Conservation (phyloP, 345 rosid genomes). For the Aethionema arabicum region DNA sequence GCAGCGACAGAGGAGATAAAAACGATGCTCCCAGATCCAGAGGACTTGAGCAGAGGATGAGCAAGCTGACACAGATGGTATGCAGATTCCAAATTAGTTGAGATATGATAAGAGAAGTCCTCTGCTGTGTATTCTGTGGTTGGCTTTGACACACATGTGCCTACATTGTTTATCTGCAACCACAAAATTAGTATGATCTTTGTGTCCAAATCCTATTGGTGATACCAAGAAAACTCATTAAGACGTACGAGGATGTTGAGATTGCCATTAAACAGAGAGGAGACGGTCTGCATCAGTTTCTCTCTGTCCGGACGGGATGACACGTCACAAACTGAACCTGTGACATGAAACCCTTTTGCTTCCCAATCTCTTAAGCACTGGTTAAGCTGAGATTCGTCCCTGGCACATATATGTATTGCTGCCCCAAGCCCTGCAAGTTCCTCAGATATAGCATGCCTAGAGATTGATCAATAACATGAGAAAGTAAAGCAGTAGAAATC, state of each 20-base stretch:
- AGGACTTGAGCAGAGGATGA: slow-evolving; percentile 63
- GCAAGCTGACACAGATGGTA: slow-evolving; percentile 72
- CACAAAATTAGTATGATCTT: too few species aligned
- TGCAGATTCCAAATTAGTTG: slow-evolving; percentile 71
- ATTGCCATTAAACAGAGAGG: slow-evolving; percentile 7
- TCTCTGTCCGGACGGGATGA: slow-evolving; percentile 19
- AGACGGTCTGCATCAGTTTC: slow-evolving; percentile 18
- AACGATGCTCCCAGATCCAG: slow-evolving; percentile 60
- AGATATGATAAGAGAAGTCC: slow-evolving; percentile 56
- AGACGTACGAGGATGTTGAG: slow-evolving; percentile 23
- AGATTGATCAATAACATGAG: background rate
- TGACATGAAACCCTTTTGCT: slow-evolving; percentile 30
- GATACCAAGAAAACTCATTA: too few species aligned
- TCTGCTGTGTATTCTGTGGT: slow-evolving; percentile 48
- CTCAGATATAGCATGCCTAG: slow-evolving; percentile 25
- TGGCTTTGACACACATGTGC: slow-evolving; percentile 65
- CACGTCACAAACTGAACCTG: slow-evolving; percentile 31
- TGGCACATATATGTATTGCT: slow-evolving; percentile 20
- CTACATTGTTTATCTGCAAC: slow-evolving; percentile 63
- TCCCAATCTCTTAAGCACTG: slow-evolving; percentile 26
- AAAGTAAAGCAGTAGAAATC: too few species aligned
- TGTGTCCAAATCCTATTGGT: too few species aligned
- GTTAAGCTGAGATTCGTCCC: background rate
- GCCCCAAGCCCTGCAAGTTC: slow-evolving; percentile 27
- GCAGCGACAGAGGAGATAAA: slow-evolving; percentile 68